Evolutionary conservation across 768 basidiomycete genomes (phyloP), one percentile per base, ranked within the genome.

Genomic region (Russula earlei): DNA sequence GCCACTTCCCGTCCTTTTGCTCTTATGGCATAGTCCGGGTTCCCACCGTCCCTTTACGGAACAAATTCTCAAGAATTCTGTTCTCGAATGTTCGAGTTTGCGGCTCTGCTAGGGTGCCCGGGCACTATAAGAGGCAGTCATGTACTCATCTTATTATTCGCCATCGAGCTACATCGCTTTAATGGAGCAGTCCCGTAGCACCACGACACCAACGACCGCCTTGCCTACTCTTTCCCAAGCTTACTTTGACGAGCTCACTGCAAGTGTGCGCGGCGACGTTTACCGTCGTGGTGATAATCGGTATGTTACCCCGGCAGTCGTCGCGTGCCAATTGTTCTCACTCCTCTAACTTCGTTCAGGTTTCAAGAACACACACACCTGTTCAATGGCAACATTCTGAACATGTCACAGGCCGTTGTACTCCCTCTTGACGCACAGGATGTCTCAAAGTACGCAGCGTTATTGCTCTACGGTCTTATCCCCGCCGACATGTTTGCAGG

Each of bases 391-490:
- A 86, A 86, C 53, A 77, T 91, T 36, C 72, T 77, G 43, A 75
- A 78, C 27, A 61, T 68, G 1, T 77, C 88, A 10, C 73, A 79
- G 60, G 83, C 81, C 10, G 78, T 91, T 14, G 83, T 77, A 0
- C 83, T 82, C 52, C 91, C 92, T 1, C 66, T 84, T 29, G 85
- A 91, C 59, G 87, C 90, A 1, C 75, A 81, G 56, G 89, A 94
- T 65, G 83, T 94, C 44, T 89, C 85, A 78, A 77, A 77, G 85
- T 90, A 67, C 46, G 29, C 44, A 6, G 2, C n/a, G 3, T 29
- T 17, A 11, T n/a, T 27, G 2, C 34, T 40, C 38, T 17, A 15
- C 46, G 15, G 44, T 50, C 22, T 42, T 19, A 25, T 24, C 27
- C 10, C 25, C 24, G 38, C 33, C 31, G 24, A 56, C 55, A 55